Evolutionary conservation across 371 early-diverging fungal species (phyloP), one percentile per base, ranked within the genome.

Genomic region (Mucor velutinosus): DNA sequence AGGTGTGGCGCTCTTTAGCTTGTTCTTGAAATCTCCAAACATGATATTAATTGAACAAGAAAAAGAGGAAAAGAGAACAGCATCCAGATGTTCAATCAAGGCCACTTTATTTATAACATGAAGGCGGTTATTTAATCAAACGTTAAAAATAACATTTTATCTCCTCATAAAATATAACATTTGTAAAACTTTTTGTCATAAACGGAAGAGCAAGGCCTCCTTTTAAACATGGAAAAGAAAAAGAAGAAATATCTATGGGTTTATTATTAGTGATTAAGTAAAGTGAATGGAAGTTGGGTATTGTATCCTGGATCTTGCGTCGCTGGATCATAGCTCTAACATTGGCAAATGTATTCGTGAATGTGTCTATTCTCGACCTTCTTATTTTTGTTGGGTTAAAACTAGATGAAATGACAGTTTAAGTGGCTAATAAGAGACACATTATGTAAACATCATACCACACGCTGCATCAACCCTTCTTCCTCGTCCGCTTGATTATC

Each of bases 11-110:
- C 64, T 64, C 53, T 65, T 72, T 17, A 68, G 30, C 35, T 62
- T 72, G 4, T 32, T 72, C 58, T 58, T 72, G 17, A 66, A 45
- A 25, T 62, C 67, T 47, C 17, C 6, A 43, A 67, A 47, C 67
- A 67, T 67, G 14, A 0, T 19, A 4, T 60, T 19, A 8, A 17
- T 30, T 39, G 60, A 12, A 32, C 33, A 61, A 56, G 32, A 56
- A 19, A 27, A 59, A 58, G 12, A 41, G 55, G 45, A 49, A 59
- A 2, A 47, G 25, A n/a, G 32, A 51, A 51, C 3, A 55, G 60
- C 21, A 23, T 11, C 12, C 25, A 51, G 11, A 21, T 47, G 17
- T 47, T 23, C 23, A 51, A 45, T 45, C 45, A 45, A 45, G 17
- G 19, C 19, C 7, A 27, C 11, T 60, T 47, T 60, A 60, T 60